These are phyloP conservation scores for Phytophthora pseudosyringae DNA, from an alignment of 352 stramenopile species.

Conservation along the genomic window DNA sequence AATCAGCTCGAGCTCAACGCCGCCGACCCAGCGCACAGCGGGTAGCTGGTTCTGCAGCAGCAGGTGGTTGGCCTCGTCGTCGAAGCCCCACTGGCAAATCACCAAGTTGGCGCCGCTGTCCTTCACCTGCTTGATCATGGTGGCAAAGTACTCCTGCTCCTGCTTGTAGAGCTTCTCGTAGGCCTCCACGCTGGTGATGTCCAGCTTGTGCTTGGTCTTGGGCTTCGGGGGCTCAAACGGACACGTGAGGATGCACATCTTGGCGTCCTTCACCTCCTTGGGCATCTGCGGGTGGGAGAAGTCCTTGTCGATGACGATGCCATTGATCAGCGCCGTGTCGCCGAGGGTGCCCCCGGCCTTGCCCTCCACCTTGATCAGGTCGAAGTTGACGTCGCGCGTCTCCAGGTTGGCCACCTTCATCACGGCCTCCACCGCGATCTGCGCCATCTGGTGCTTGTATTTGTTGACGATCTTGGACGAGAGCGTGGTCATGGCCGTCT, in stretches of 20 bases:
- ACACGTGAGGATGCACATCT: constrained; percentile 99
- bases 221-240: constrained; percentile 99
- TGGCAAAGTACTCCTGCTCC: constrained; percentile 99
- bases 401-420: constrained; percentile 98
- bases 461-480: constrained; percentile 99
- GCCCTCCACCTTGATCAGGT: constrained; percentile 99
- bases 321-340: constrained; percentile 98
- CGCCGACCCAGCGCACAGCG: constrained; percentile 98
- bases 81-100: constrained; percentile 99
- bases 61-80: constrained; percentile 99
- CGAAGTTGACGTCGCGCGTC: constrained; percentile 99
- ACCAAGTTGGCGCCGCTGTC: constrained; percentile 98
- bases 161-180: constrained; percentile 97
- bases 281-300: constrained; percentile 99
- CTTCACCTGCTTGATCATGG: constrained; percentile 99
- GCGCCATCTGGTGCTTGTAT: constrained; percentile 98
- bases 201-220: constrained; percentile 98
- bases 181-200: constrained; percentile 98
- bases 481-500: constrained; percentile 98
- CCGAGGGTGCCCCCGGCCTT: constrained; percentile 97
- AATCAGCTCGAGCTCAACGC: constrained; percentile 99
- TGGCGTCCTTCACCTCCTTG: constrained; percentile 97
- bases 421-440: constrained; percentile 98
- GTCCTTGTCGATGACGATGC: constrained; percentile 99
- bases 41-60: constrained; percentile 98